Percentiles rank a stretch among this genome's conserved stretches.
phyloP scores from a whole-genome alignment of 177 flowering plant species.

The Vitis hybrid region DNA sequence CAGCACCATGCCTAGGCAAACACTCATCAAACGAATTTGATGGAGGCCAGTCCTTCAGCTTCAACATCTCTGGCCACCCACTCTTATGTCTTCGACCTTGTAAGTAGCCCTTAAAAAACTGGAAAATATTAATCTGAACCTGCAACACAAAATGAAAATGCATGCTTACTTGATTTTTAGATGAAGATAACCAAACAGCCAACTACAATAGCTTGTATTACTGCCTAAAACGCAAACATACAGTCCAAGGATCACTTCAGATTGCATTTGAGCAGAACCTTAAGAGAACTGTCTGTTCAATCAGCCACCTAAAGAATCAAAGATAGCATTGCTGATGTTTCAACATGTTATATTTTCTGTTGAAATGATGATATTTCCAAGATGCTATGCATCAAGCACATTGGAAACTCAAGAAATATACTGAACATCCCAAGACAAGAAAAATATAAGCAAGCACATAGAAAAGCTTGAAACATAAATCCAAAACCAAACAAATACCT shows the following conservation, averaged over 20 bases:
- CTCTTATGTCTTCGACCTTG: constrained; percentile 57
- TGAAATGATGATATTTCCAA: background rate
- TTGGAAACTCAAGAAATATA: background rate
- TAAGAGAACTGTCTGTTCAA: background rate
- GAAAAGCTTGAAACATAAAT: background rate
- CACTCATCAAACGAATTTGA: constrained; percentile 67
- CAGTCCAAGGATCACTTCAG: background rate
- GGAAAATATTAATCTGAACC: constrained; percentile 72
- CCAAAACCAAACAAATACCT: constrained; percentile 40
- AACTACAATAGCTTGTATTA: background rate
- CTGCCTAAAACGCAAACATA: background rate
- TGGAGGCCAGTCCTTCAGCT: constrained; percentile 89
- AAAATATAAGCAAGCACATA: background rate
- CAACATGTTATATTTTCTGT: background rate
- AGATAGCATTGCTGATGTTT: background rate
- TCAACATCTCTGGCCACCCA: constrained; percentile 86
- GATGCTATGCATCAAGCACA: background rate
- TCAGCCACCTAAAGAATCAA: background rate
- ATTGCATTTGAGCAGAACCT: background rate
- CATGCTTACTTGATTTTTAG: constrained; percentile 3
- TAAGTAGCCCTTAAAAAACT: constrained; percentile 73
- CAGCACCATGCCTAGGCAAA: constrained; percentile 80
- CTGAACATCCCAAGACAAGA: background rate
- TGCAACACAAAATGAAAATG: constrained; percentile 24
- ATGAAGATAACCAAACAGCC: background rate